These are phyloP conservation scores for Fraxinus velutina DNA, from an alignment of 305 asterid species.

Conservation along the genomic window DNA sequence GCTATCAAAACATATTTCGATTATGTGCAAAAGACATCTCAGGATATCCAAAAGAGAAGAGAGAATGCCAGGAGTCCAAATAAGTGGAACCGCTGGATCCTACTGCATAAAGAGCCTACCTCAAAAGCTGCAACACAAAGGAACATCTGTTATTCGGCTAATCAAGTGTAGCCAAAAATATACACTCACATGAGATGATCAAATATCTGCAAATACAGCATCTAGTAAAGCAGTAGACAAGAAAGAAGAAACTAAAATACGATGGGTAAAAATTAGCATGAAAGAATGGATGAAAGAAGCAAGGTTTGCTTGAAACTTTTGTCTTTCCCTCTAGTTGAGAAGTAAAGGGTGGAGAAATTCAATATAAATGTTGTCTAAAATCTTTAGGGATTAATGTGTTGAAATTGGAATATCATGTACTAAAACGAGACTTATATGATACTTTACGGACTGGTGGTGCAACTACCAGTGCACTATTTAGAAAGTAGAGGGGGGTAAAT, in stretches of 20 bases:
- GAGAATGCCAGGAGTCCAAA: slow-evolving; percentile 22
- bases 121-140: slow-evolving; percentile 29
- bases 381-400: neutral
- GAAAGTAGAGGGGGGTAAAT: neutral
- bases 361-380: neutral
- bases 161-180: neutral
- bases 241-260: neutral
- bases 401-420: neutral
- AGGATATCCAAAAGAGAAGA: slow-evolving; percentile 17
- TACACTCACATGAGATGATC: neutral
- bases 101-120: slow-evolving; percentile 1
- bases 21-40: slow-evolving; percentile 9
- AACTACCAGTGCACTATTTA: neutral
- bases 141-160: neutral
- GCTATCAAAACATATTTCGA: neutral
- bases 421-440: neutral
- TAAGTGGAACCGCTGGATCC: slow-evolving; percentile 23
- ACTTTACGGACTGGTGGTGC: neutral
- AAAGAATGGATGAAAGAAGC: neutral
- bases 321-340: neutral
- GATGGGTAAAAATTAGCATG: neutral
- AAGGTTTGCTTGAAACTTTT: neutral
- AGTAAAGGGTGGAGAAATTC: neutral
- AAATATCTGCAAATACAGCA: neutral
- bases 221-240: neutral